Base-by-base conservation (phyloP, 495 filamentous ascomycete species). In the Neurospora africana region DNA sequence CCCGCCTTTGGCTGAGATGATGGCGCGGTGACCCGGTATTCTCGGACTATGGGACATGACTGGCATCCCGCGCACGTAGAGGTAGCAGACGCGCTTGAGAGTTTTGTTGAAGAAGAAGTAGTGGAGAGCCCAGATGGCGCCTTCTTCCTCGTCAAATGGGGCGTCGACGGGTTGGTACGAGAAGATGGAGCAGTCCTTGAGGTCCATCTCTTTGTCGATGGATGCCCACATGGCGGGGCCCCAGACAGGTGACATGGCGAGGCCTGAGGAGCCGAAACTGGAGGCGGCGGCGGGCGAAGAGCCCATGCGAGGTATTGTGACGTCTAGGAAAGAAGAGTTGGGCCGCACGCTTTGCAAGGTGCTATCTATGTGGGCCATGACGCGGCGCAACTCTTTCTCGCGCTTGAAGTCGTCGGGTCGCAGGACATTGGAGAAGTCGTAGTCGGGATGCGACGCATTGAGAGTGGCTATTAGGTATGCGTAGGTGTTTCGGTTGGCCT, bases 91-190 rank as follows among this genome's bases (percentile, higher is more conserved):
- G n/a, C 95, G 88, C 83, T 98, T 99, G 76, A 88, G 87, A 27
- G 88, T 83, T 75, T 94, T 97, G 84, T 95, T 97, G 87, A 97
- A 98, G 81, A 98, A 97, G 84, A 99, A 97, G 80, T 96, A 97
- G 79, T 98, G 92, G 71, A 93, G 84, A 74, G 92, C 94, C 96
- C 96, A 99, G 47, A 98, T 92, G 5, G 94, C 91, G 68, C 92
- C 90, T 76, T 96, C 92, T 72, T 97, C 95, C 33, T 92, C 93
- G 72, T 93, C 92, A 72, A 94, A 94, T 15, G 90, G 89, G 44
- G 93, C 92, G 72, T 97, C 93, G 27, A 91, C 88, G 0, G 95
- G 95, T 35, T 90, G 86, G 81, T 96, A 98, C 27, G 88, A 90
- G 79, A 96, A 98, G 58, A 92, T 86, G 43, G 86, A 89, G 82